Conservation (phyloP, 306 rosid genomes). For the Potentilla sterilis region DNA sequence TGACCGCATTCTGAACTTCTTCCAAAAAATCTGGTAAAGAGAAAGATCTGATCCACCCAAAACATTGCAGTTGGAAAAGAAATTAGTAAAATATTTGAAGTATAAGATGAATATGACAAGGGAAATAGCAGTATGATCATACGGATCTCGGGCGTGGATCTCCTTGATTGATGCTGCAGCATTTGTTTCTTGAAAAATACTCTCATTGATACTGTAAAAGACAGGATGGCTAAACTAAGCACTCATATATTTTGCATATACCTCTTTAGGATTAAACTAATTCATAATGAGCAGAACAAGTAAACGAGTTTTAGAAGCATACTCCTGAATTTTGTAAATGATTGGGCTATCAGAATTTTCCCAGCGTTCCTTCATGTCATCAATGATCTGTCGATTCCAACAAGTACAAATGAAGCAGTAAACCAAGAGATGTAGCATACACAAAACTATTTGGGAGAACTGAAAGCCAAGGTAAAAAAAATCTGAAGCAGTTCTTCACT, state of each 20-base stretch:
- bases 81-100: conserved; percentile 21
- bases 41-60: conserved; percentile 52
- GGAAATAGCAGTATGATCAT: conserved; percentile 31
- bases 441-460: neutral
- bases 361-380: conserved; percentile 71
- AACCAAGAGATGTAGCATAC: conserved; percentile 17
- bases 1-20: conserved; percentile 83
- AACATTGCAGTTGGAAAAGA: neutral
- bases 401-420: conserved; percentile 23
- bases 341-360: conserved; percentile 77
- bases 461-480: neutral
- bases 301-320: conserved; percentile 21
- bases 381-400: conserved; percentile 69
- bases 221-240: conserved; percentile 16
- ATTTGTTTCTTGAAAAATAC: conserved; percentile 84
- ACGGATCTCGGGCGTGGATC: conserved; percentile 89
- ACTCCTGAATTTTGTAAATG: conserved; percentile 90
- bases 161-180: conserved; percentile 84
- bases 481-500: neutral
- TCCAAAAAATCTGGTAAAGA: conserved; percentile 77
- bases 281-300: conserved; percentile 14
- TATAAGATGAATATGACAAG: conserved; percentile 8
- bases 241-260: conserved; percentile 11
- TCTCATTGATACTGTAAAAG: conserved; percentile 73
- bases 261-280: neutral